A percentile compares a stretch with the other conserved stretches of the same genome.
These are phyloP conservation scores for Mixia osmundae DNA, from an alignment of 1,284 basidiomycete species.

Conservation along the genomic window DNA sequence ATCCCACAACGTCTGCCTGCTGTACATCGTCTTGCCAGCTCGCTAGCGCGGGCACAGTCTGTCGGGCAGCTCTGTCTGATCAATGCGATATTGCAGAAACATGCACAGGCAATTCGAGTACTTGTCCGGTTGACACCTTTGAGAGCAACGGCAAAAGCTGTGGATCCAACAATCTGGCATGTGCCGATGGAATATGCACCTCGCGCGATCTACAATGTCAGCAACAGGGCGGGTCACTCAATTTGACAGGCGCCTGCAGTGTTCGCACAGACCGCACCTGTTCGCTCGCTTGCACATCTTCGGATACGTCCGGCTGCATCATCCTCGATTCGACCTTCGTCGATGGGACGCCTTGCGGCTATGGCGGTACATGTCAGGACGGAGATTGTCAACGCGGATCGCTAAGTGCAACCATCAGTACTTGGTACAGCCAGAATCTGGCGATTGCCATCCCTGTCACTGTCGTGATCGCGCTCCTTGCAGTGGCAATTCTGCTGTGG, in stretches of 20 bases:
- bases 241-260: conserved; percentile 39
- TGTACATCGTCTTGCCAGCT: conserved; percentile 49
- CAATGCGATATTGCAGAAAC: conserved; percentile 53
- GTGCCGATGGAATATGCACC: conserved; percentile 63
- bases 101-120: conserved; percentile 48
- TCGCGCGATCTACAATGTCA: conserved; percentile 54
- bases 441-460: conserved; percentile 32
- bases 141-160: conserved; percentile 37
- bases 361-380: conserved; percentile 21
- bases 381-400: conserved; percentile 42
- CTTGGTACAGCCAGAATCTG: conserved; percentile 22
- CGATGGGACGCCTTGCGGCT: conserved; percentile 67
- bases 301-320: conserved; percentile 52
- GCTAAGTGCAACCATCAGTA: conserved; percentile 39
- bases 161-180: conserved; percentile 38
- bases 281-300: conserved; percentile 16
- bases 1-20: conserved; percentile 51
- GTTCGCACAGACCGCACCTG: conserved; percentile 2
- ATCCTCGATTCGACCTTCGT: conserved; percentile 47
- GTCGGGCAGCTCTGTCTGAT: conserved; percentile 41
- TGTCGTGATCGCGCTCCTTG: conserved; percentile 39
- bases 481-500: conserved; percentile 22
- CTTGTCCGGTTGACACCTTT: conserved; percentile 46
- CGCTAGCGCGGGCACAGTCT: conserved; percentile 36
- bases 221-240: conserved; percentile 42